phyloP scores from a whole-genome alignment of 345 rosid species.

The Bruguiera sexangula region DNA sequence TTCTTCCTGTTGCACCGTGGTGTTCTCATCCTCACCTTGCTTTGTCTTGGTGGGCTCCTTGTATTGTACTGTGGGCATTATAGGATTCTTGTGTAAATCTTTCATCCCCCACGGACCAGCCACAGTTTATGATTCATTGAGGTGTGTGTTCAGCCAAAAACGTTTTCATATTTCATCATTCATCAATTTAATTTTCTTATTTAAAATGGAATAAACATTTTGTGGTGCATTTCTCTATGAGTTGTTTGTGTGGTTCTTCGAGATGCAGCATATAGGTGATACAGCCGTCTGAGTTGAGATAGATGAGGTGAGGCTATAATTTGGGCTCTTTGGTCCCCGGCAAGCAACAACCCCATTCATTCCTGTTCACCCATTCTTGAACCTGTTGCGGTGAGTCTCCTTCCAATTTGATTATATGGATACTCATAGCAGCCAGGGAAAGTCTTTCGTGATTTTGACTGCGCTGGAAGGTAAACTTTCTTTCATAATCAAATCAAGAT shows the following conservation, averaged over 20 bases:
- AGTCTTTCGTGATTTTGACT: not conserved
- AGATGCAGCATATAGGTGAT: constrained; percentile 4
- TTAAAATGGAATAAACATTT: constrained; percentile 43
- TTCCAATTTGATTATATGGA: not conserved
- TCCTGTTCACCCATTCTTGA: not conserved
- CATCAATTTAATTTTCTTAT: constrained; percentile 40
- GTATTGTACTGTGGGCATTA: constrained; percentile 39
- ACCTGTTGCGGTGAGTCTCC: not conserved
- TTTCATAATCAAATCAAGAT: too few species aligned
- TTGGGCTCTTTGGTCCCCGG: not conserved
- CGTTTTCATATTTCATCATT: constrained; percentile 36
- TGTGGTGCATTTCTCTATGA: constrained; percentile 11
- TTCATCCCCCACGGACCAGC: constrained; percentile 16
- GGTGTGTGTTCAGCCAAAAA: constrained; percentile 40
- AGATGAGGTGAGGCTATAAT: not conserved
- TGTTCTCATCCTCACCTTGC: constrained; percentile 21
- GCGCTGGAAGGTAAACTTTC: not conserved
- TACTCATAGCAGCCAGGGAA: not conserved
- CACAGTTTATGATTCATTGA: constrained; percentile 50
- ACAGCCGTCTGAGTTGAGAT: not conserved
- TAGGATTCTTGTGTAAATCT: constrained; percentile 37
- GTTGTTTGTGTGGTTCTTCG: constrained; percentile 8
- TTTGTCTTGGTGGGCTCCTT: constrained; percentile 25
- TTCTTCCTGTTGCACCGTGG: constrained; percentile 45
- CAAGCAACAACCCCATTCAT: not conserved